Evolutionary conservation across 2,329 filamentous ascomycete species (phyloP), one percentile per base, ranked within the genome.

Genomic region (Exophiala aquamarina): DNA sequence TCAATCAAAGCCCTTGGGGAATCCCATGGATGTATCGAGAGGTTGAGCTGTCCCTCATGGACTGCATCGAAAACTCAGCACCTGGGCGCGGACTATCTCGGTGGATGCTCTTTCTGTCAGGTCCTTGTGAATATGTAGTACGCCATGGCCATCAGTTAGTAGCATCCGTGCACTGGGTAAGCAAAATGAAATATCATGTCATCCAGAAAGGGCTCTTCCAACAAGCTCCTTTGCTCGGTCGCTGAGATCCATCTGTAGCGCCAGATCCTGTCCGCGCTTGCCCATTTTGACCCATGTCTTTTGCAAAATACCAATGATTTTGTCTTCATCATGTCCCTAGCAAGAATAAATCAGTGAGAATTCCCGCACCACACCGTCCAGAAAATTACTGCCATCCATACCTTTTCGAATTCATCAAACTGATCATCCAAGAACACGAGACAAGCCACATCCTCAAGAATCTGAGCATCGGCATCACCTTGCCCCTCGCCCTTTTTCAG

Each of bases 341-440:
- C 32, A 34, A 34, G 32, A 34, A 26, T 6, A 26, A 11, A 26
- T 26, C 11, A 11, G 23, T 32, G 4, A 14, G 21, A 32, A 21
- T 31, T 34, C 41, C 37, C 10, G 5, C 20, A 79, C 76, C 62
- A 77, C 74, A 72, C 88, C 9, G 18, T 4, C 9, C 18, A 15
- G 10, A 6, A 20, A 17, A 13, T 19, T 37, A 6, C 18, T 19
- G 4, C 18, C 14, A 18, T 19, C 18, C n/a, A 8, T 18, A 37
- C 35, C 63, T 77, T 75, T 72, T 89, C 85, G 67, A 93, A 95
- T 41, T 78, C 80, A 60, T 91, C 89, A 54, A 94, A 86, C 63
- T 93, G 87, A 63, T 92, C 88, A 63, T 93, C 89, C 56, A 95
- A 69, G 64, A 95, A 95, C 20, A 94, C 89, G 45, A 95, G 70